Evolutionary conservation across 257 asterid species (phyloP), one percentile per base, ranked within the genome.

Genomic region (Agastache rugosa): DNA sequence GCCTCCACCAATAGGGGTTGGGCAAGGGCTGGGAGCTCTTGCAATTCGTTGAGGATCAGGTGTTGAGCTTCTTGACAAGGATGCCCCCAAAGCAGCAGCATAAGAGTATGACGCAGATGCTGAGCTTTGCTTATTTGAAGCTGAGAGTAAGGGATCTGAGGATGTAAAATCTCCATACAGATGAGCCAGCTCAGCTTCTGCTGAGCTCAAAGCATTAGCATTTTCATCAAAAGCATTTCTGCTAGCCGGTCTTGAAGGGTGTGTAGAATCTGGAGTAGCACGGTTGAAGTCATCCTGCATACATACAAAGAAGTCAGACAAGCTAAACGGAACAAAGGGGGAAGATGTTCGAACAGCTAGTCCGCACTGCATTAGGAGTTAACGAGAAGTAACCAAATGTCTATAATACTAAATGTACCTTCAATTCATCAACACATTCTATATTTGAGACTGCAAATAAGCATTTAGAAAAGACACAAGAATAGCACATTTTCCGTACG

Each of bases 31-130:
- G 75, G 99, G 96, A 72, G 87, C 96, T 80, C 96, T 86, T 17
- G 90, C 88, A 73, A 89, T 79, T 73, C 80, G 93, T 68, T 90
- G 96, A 67, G 97, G 85, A 85, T 95, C 99, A 20, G 99, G 99
- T 19, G 99, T 92, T 47, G 98, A 78, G 88, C 97, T 91, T 80
- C 99, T 88, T 29, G 99, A 95, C 79, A 95, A 79, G 63, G 97
- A 88, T 66, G 93, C 89, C 76, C 97, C 97, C 83, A 91, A 77
- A 62, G 80, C 98, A 71, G 98, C 96, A 73, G 98, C 98, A 83
- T 92, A 92, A 58, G 99, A 92, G 77, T 89, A 90, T 68, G 97
- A 85, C 11, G 93, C 55, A 53, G 93, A 83, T 60, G 80, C 63
- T 39, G 85, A 72, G 78, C 63, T 74, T 72, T 87, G 96, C 61